Conservation (phyloP, 2,329 filamentous ascomycete genomes). For the Corynespora cassiicola region DNA sequence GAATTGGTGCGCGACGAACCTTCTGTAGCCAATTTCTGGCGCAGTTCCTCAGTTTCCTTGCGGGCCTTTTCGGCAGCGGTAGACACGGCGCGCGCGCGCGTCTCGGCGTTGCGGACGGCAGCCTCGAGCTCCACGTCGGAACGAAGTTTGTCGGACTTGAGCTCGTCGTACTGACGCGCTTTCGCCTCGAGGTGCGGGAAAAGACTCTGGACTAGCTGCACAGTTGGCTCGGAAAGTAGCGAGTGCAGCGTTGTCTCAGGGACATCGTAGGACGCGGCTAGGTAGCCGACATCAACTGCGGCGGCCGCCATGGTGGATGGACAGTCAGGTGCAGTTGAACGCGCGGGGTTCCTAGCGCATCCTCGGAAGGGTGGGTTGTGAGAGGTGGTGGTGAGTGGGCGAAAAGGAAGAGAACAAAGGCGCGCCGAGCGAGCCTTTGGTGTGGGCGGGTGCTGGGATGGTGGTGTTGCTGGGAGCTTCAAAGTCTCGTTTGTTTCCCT, state of each 20-base stretch:
- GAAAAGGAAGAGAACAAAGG: conserved; percentile 28
- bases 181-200: conserved; percentile 78
- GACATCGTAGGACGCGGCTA: conserved; percentile 74
- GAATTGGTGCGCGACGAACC: too few species aligned
- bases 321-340: too few species aligned
- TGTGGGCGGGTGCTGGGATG: conserved; percentile 1
- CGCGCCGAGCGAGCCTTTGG: too few species aligned
- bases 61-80: conserved; percentile 81
- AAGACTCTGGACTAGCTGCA: conserved; percentile 77
- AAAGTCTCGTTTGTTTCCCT: conserved; percentile 15
- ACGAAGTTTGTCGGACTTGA: conserved; percentile 87
- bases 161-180: conserved; percentile 79
- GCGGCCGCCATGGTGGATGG: conserved; percentile 63
- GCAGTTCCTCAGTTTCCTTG: conserved; percentile 81
- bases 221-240: conserved; percentile 72
- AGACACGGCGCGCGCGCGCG: conserved; percentile 82
- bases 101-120: conserved; percentile 81
- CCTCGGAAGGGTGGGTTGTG: conserved; percentile 11
- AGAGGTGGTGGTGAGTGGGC: conserved; percentile 1
- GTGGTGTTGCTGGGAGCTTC: neutral
- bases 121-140: conserved; percentile 93
- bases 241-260: conserved; percentile 68
- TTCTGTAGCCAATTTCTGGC: conserved; percentile 81
- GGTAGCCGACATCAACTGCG: conserved; percentile 72
- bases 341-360: conserved; percentile 30